Conservation (phyloP, 805 yeast genomes). For the Saccharomycopsis babjevae region DNA sequence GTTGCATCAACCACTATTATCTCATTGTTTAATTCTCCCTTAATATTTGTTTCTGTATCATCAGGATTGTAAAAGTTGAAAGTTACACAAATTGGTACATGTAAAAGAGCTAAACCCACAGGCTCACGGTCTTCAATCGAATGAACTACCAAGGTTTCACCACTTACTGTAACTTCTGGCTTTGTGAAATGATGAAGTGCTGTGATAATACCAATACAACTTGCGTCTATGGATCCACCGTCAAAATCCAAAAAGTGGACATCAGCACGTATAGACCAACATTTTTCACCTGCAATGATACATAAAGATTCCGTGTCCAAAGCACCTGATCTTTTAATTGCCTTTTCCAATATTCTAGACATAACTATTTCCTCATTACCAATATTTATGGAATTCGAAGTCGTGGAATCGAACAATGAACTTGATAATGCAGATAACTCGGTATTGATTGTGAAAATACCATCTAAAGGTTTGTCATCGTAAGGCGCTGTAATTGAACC, state of each 20-base stretch:
- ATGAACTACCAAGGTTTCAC: conserved; percentile 47
- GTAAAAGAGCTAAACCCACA: conserved; percentile 73
- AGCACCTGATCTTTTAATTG: conserved; percentile 83
- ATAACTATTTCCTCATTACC: conserved; percentile 68
- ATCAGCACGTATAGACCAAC: conserved; percentile 89
- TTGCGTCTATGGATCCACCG: conserved; percentile 86
- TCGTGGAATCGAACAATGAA: conserved; percentile 67
- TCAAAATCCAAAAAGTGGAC: conserved; percentile 82
- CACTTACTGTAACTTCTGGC: conserved; percentile 71
- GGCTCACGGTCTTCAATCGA: conserved; percentile 74
- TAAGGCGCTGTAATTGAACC: conserved; percentile 71
- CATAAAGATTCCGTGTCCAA: conserved; percentile 85
- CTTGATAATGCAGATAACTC: conserved; percentile 89
- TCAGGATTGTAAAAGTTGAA: conserved; percentile 74
- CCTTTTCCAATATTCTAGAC: conserved; percentile 79
- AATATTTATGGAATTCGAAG: neutral
- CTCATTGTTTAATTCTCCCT: conserved; percentile 53
- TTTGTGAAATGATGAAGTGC: conserved; percentile 74
- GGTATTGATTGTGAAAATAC: conserved; percentile 70
- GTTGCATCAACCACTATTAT: conserved; percentile 67
- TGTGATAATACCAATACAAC: conserved; percentile 83
- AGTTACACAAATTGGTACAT: conserved; percentile 82
- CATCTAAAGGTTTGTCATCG: conserved; percentile 92
- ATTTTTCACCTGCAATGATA: conserved; percentile 80
- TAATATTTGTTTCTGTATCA: conserved; percentile 56